These are phyloP conservation scores for Trifolium dubium DNA, from an alignment of 306 rosid species.

Conservation along the genomic window DNA sequence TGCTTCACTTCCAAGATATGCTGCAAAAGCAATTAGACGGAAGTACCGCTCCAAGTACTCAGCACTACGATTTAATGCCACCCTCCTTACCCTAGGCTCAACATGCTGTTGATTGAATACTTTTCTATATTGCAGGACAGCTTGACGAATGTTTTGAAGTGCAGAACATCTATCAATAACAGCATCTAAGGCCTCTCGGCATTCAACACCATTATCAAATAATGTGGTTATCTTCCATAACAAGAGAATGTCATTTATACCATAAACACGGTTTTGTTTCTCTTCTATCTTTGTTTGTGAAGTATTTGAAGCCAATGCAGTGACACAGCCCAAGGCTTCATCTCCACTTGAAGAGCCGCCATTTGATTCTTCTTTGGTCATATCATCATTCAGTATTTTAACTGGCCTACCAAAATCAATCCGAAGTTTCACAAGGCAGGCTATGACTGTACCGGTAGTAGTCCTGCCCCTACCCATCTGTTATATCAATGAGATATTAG, in stretches of 20 bases:
- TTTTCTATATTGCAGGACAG: conserved; percentile 78
- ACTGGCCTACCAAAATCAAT: conserved; percentile 82
- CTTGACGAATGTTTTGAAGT: conserved; percentile 90
- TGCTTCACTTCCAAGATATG: conserved; percentile 94
- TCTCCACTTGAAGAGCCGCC: conserved; percentile 78
- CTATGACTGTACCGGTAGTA: conserved; percentile 92
- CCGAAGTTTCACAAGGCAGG: conserved; percentile 89
- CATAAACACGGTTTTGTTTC: conserved; percentile 67
- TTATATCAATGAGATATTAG: conserved; percentile 37
- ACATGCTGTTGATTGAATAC: conserved; percentile 86
- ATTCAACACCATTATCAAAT: conserved; percentile 88
- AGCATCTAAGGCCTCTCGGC: conserved; percentile 90
- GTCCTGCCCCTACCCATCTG: conserved; percentile 98
- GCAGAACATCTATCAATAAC: conserved; percentile 92
- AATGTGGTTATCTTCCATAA: conserved; percentile 88
- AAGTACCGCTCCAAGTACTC: conserved; percentile 93
- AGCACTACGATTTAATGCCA: conserved; percentile 86
- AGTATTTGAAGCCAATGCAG: conserved; percentile 42
- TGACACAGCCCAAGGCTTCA: conserved; percentile 54
- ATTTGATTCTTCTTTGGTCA: conserved; percentile 55
- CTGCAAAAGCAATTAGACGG: conserved; percentile 91
- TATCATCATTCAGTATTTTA: conserved; percentile 64
- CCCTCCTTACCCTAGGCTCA: conserved; percentile 88
- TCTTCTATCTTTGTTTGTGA: conserved; percentile 50
- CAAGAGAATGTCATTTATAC: conserved; percentile 88